Percentiles rank a stretch among this genome's conserved stretches.
Evolutionary conservation across 164 flowering plant genomes (phyloP).

Genomic region (Tetrastigma voinierianum): DNA sequence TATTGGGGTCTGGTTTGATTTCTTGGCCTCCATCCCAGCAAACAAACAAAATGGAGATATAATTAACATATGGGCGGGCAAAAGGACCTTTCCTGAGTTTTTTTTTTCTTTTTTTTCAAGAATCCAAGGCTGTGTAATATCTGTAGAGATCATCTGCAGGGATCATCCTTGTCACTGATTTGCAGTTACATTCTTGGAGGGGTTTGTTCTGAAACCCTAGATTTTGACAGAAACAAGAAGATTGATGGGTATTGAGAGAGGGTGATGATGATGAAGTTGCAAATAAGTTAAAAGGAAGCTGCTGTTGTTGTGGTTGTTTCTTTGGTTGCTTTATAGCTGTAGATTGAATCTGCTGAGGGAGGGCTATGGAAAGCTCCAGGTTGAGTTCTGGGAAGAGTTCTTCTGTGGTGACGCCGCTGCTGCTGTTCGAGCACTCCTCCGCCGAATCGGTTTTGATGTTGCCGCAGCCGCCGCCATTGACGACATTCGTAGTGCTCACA

Average conservation of each 20-base stretch:
- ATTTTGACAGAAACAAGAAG: conserved; percentile 8
- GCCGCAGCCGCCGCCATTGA: no score
- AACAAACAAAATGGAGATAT: neutral
- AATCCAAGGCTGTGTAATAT: conserved; percentile 11
- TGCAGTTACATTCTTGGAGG: conserved; percentile 10
- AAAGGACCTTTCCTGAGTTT: no score
- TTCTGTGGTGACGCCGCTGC: conserved; percentile 21
- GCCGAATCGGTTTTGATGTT: neutral
- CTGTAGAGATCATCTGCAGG: conserved; percentile 7
- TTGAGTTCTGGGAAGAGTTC: conserved; percentile 20
- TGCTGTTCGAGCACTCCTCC: conserved; percentile 9
- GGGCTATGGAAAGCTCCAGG: conserved; percentile 29
- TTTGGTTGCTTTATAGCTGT: no score
- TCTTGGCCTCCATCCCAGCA: neutral
- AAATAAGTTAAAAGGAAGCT: no score
- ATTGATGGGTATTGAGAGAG: neutral
- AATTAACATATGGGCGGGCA: no score
- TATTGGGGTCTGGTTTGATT: neutral
- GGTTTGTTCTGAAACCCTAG: conserved; percentile 9
- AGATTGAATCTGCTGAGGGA: conserved; percentile 7
- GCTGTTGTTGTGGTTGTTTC: no score
- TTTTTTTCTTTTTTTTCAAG: no score
- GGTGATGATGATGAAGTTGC: neutral
- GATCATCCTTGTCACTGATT: neutral
- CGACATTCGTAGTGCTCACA: no score